These are phyloP conservation scores for Starmera pachycereana DNA, from an alignment of 805 yeast species.

Conservation along the genomic window DNA sequence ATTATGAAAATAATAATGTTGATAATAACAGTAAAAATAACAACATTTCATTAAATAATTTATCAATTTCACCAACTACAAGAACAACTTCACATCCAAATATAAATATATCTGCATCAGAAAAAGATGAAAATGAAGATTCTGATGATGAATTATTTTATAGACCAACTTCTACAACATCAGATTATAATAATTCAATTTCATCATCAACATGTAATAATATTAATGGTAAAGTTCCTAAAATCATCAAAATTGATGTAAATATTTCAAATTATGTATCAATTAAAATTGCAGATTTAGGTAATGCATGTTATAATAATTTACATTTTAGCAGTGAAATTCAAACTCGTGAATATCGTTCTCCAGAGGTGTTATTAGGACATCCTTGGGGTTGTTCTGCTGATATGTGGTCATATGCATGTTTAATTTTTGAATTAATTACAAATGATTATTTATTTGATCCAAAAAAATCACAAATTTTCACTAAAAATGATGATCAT, in stretches of 20 bases:
- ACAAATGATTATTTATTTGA: slow-evolving; percentile 56
- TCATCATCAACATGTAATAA: slow-evolving; percentile 3
- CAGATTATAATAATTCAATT: neutral
- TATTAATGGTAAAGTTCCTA: neutral
- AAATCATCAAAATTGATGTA: neutral
- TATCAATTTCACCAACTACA: slow-evolving; percentile 7
- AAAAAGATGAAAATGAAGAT: slow-evolving; percentile 6
- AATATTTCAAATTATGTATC: neutral
- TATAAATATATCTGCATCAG: slow-evolving; percentile 2
- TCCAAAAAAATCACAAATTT: slow-evolving; percentile 40
- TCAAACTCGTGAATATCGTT: slow-evolving; percentile 57
- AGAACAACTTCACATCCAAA: neutral
- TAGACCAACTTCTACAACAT: no score
- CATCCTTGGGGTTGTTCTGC: slow-evolving; percentile 54
- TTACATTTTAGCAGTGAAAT: slow-evolving; percentile 60
- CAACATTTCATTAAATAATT: neutral
- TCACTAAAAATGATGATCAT: slow-evolving; percentile 49
- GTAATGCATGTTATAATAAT: slow-evolving; percentile 57
- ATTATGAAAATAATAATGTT: slow-evolving; percentile 4
- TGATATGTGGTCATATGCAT: slow-evolving; percentile 52
- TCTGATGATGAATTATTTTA: no score
- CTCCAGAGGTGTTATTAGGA: slow-evolving; percentile 54
- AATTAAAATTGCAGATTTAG: slow-evolving; percentile 60
- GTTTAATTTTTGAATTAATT: slow-evolving; percentile 46
- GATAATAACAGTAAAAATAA: slow-evolving; percentile 3